phyloP scores from a whole-genome alignment of 1,284 basidiomycete species.

The Cryptococcus floricola region DNA sequence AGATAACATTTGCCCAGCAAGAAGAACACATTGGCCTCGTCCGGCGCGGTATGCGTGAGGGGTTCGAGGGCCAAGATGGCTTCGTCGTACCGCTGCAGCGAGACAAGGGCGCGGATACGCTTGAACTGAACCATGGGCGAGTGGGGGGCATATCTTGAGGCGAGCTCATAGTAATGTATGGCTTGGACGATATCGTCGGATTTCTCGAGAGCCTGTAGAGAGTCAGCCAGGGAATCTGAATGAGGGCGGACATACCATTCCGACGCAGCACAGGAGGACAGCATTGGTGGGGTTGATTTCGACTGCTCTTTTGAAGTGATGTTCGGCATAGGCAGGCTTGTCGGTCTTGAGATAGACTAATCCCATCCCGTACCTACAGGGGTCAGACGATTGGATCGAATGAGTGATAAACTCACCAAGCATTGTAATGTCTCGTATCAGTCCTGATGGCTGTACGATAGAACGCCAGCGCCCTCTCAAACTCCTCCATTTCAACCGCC shows the following conservation, averaged over 20 bases:
- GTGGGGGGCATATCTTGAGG: slow-evolving; percentile 68
- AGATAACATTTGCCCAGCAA: slow-evolving; percentile 88
- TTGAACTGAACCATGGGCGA: slow-evolving; percentile 87
- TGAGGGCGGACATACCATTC: slow-evolving; percentile 62
- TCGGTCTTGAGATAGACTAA: slow-evolving; percentile 88
- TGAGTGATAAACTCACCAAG: slow-evolving; percentile 62
- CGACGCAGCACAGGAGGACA: slow-evolving; percentile 82
- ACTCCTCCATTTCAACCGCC: slow-evolving; percentile 80
- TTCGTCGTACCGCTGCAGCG: slow-evolving; percentile 67
- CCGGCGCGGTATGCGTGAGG: slow-evolving; percentile 73
- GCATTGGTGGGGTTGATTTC: slow-evolving; percentile 88
- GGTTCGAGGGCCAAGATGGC: slow-evolving; percentile 74
- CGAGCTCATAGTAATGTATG: slow-evolving; percentile 70
- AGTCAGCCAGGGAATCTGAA: not conserved
- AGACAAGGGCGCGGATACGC: slow-evolving; percentile 79
- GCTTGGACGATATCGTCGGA: slow-evolving; percentile 68
- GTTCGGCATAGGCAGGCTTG: slow-evolving; percentile 83
- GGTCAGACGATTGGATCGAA: not conserved
- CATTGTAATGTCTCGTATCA: slow-evolving; percentile 88
- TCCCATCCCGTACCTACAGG: slow-evolving; percentile 85
- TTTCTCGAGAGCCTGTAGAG: slow-evolving; percentile 71
- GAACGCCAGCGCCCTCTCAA: slow-evolving; percentile 79
- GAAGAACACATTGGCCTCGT: slow-evolving; percentile 92
- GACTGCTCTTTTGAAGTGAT: slow-evolving; percentile 84
- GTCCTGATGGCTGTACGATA: slow-evolving; percentile 83